Evolutionary conservation across 345 rosid species (phyloP), one percentile per base, ranked within the genome.

Genomic region (Sapria himalayana): DNA sequence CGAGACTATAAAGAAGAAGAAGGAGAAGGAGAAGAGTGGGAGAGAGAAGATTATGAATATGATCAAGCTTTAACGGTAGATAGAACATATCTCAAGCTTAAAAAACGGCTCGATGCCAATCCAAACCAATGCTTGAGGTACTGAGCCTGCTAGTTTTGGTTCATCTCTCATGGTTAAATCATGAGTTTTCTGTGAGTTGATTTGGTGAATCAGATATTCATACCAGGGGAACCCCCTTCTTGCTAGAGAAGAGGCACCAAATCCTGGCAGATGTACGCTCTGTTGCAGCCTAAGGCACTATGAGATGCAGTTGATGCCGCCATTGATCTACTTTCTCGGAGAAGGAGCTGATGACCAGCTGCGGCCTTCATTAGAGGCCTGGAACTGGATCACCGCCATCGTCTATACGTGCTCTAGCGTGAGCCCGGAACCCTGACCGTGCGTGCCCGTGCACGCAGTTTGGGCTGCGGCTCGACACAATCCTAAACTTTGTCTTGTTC

Each of bases 51-150:
- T 12, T 89, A 76, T 58, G 98, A 89, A 43, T 70, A 82, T 41
- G 94, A 82, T 64, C 62, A 53, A 66, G 85, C 98, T 20, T 36
- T 76, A 54, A 60, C 67, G 46, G 91, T 76, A 29, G 94, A 89
- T 60, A 71, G 94, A 53, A 69, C 73, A 41, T 89, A 74, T 61
- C 82, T 89, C 48, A 89, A 89, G 75, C 79, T 78, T 65, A 60
- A 79, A 44, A 89, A 82, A 56, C 62, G 59, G 48, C 46, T 82
- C 68, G 98, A 89, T 67, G 66, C 68, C 19, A 50, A 70, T 27
- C 93, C 91, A 0, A 70, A 79, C 29, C 98, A 89, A 47, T 82
- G 98, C 69, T 78, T 82, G 70, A 74, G 94, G 98, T 89, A 52
- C 48, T 25, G n/a, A 32, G 14, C 22, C 44, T 34, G 10, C 39